Evolutionary conservation across 371 early-diverging fungal species (phyloP), one percentile per base, ranked within the genome.

Genomic region (Pancytospora philotis): DNA sequence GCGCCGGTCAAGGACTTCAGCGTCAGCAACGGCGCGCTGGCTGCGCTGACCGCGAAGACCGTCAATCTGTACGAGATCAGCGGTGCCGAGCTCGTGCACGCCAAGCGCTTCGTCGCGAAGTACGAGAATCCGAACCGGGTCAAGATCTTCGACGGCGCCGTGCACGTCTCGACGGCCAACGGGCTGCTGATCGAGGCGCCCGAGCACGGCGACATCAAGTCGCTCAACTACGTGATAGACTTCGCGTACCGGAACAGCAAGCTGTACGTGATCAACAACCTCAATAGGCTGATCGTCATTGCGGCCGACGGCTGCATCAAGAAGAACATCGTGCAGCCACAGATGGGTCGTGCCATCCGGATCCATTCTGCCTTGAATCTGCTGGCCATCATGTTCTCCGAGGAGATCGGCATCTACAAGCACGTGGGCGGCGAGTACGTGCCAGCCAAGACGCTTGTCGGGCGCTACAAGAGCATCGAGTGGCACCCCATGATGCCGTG

Each of bases 401-500:
- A 49, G 3, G 51, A 48, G 28, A 30, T 65, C n/a, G 16, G 19
- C 13, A 53, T 65, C 8, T 65, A 65, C 34, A 60, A 60, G 45
- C 10, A 10, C 8, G 6, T 60, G 13, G 60, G 45, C 10, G 45
- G 28, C 10, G 19, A 60, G 13, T 3, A 19, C 30, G 3, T 65
- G 19, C 66, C 66, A 8, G 22, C 22, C 28, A 25, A 13, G 25
- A 4, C 34, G 3, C 52, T 52, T 57, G 3, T 8, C 25, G 67
- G 67, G 10, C 31, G 38, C 13, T 57, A 27, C 52, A 3, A 22
- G 32, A 37, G 4, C 16, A 56, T 66, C 16, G 2, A 3, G 3
- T 66, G 68, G 68, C 30, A 66, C 30, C 4, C 3, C 19, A 35
- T 37, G 3, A 66, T 57, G 68, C 37, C 36, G 22, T 32, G 45